Percentiles rank a stretch among this genome's conserved stretches.
These are phyloP conservation scores for Tuber calosporum DNA, from an alignment of 495 filamentous ascomycete genomes.

Conservation along the genomic window DNA sequence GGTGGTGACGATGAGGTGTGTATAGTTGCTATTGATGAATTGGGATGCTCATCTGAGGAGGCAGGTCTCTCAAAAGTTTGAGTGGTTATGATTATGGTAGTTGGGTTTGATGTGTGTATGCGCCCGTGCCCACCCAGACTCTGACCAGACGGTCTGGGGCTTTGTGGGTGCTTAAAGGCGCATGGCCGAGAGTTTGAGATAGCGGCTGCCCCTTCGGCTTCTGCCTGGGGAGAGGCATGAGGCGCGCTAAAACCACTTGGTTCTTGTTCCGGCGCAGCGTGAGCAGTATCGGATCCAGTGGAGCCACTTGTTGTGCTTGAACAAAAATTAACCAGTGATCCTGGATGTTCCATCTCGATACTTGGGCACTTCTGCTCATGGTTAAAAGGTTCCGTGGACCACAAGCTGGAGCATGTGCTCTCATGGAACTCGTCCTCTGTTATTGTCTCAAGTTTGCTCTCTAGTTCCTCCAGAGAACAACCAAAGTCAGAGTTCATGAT, in stretches of 20 bases:
- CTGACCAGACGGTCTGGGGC: neutral
- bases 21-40: neutral
- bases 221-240: neutral
- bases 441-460: constrained; percentile 1
- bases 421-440: neutral
- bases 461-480: neutral
- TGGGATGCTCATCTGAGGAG: neutral
- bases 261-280: neutral
- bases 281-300: neutral
- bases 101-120: neutral
- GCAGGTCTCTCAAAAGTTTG: neutral
- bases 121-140: neutral
- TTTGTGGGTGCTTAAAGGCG: neutral
- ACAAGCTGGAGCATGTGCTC: neutral
- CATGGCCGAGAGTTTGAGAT: neutral
- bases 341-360: constrained; percentile 16
- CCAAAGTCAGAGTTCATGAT: neutral
- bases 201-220: neutral
- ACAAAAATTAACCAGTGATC: constrained; percentile 18
- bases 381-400: neutral
- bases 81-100: neutral
- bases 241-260: neutral
- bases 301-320: neutral
- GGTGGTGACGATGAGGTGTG: neutral
- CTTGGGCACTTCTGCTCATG: neutral